These are phyloP conservation scores for Pilatotrama ljubarskyi DNA, from an alignment of 768 basidiomycete genomes.

Conservation along the genomic window DNA sequence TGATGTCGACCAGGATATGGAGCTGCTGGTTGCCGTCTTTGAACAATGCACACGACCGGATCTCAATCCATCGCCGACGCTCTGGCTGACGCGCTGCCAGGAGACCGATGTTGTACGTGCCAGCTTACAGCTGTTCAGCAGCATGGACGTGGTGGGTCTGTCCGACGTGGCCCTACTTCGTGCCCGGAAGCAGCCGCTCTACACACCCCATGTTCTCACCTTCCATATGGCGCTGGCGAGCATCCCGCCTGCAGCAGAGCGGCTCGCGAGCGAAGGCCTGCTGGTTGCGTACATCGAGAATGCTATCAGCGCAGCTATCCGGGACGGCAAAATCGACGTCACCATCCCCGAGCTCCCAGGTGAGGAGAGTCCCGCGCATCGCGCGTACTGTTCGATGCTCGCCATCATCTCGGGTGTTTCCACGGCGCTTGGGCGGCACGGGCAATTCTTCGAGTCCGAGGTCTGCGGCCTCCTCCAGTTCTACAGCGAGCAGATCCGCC, in stretches of 20 bases:
- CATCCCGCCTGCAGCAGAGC: slow-evolving; percentile 75
- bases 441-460: slow-evolving; percentile 81
- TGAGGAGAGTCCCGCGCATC: slow-evolving; percentile 78
- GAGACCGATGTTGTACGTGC: slow-evolving; percentile 76
- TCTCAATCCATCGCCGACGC: slow-evolving; percentile 62
- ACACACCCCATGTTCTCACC: slow-evolving; percentile 74
- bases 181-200: slow-evolving; percentile 63
- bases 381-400: slow-evolving; percentile 83
- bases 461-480: slow-evolving; percentile 85
- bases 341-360: slow-evolving; percentile 67
- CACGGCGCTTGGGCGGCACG: slow-evolving; percentile 58
- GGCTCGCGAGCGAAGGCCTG: slow-evolving; percentile 81
- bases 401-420: slow-evolving; percentile 75
- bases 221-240: slow-evolving; percentile 87
- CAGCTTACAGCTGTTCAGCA: slow-evolving; percentile 72
- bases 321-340: slow-evolving; percentile 70
- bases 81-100: slow-evolving; percentile 81
- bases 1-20: slow-evolving; percentile 79
- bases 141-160: slow-evolving; percentile 67
- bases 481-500: slow-evolving; percentile 77
- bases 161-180: slow-evolving; percentile 66
- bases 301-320: slow-evolving; percentile 72
- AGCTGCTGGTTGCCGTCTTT: slow-evolving; percentile 79
- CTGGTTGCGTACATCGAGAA: slow-evolving; percentile 84
- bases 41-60: slow-evolving; percentile 74